Evolutionary conservation across 129 eudicot genomes (phyloP).

Genomic region (Ambrosia artemisiifolia): DNA sequence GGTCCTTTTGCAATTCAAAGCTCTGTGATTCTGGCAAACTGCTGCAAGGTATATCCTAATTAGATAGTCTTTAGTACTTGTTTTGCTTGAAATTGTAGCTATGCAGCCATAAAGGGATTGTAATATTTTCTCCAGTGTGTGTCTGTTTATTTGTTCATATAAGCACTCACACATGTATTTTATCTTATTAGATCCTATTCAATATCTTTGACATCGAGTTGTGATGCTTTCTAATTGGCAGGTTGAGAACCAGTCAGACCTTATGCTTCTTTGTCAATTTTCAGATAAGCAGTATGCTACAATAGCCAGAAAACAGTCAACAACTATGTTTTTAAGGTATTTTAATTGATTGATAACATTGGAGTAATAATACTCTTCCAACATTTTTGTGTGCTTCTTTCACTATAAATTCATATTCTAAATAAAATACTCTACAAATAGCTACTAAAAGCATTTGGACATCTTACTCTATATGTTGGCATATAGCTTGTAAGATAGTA

Average conservation of each 20-base stretch:
- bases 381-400: not conserved
- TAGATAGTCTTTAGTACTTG: conserved; percentile 14
- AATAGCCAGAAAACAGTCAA: conserved; percentile 62
- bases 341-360: not conserved
- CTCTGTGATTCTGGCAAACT: conserved; percentile 68
- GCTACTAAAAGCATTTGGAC: not conserved
- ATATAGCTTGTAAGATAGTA: not conserved
- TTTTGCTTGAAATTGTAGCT: conserved; percentile 3
- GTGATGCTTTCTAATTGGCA: conserved; percentile 35
- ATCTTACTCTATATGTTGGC: not conserved
- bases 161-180: conserved; percentile 10
- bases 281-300: conserved; percentile 55
- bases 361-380: not conserved
- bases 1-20: conserved; percentile 84
- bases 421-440: not conserved
- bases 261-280: conserved; percentile 67
- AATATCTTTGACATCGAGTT: conserved; percentile 7
- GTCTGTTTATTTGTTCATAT: conserved; percentile 3
- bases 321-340: conserved; percentile 64
- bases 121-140: not conserved
- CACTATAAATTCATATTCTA: not conserved
- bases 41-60: conserved; percentile 78
- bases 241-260: conserved; percentile 84
- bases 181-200: conserved; percentile 2
- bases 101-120: not conserved